phyloP scores from a whole-genome alignment of 768 basidiomycete genomes.

The Clitopilus passeckerianus region DNA sequence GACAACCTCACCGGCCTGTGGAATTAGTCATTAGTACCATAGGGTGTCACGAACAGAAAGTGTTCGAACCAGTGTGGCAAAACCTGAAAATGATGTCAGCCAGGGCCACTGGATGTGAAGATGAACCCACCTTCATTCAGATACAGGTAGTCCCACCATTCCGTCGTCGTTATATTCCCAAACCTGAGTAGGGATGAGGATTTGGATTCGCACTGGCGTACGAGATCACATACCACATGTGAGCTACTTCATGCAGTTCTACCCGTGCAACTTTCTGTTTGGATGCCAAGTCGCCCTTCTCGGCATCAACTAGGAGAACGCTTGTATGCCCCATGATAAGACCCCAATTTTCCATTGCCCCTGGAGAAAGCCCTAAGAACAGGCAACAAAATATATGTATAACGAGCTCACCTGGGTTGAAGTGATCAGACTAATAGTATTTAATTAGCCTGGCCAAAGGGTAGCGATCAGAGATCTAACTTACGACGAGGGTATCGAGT shows the following conservation, averaged over 20 bases:
- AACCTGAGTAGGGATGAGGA: conserved; percentile 47
- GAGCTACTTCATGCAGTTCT: conserved; percentile 84
- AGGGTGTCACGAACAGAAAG: background rate
- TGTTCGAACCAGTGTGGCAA: conserved; percentile 68
- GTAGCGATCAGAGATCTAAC: conserved; percentile 16
- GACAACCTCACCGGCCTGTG: conserved; percentile 83
- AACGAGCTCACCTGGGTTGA: background rate
- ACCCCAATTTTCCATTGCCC: conserved; percentile 94
- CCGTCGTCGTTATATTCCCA: conserved; percentile 91
- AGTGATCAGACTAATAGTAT: conserved; percentile 47
- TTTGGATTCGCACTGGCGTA: background rate
- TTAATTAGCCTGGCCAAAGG: conserved; percentile 67
- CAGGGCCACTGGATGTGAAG: background rate
- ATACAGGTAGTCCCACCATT: conserved; percentile 86
- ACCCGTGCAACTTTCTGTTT: conserved; percentile 73
- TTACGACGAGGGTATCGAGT: conserved; percentile 84
- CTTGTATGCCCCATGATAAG: conserved; percentile 86
- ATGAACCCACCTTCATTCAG: conserved; percentile 62
- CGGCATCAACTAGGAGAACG: conserved; percentile 73
- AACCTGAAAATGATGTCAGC: conserved; percentile 38
- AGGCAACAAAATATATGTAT: too few species aligned
- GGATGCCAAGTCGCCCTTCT: conserved; percentile 62
- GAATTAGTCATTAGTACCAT: conserved; percentile 1
- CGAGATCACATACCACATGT: conserved; percentile 55
- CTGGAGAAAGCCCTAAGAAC: conserved; percentile 16